Percentiles rank a stretch among this genome's conserved stretches.
These are phyloP conservation scores for Moesziomyces sp. DNA, from an alignment of 1,284 basidiomycete species.

Conservation along the genomic window DNA sequence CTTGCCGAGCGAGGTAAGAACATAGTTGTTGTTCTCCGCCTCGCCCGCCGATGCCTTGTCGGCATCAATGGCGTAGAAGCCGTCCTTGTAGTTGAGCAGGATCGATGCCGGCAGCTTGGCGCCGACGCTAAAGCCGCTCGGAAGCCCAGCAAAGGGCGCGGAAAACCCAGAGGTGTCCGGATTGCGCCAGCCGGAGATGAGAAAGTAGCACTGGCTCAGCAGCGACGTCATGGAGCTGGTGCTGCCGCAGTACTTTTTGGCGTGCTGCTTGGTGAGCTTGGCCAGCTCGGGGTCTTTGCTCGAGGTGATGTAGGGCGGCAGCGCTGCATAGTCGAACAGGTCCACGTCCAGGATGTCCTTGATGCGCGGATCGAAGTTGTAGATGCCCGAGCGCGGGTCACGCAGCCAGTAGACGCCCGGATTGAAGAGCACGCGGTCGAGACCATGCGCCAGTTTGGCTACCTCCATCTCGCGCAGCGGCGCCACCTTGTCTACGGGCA, in stretches of 20 bases:
- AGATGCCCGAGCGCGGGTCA: constrained; percentile 85
- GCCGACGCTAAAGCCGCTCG: constrained; percentile 78
- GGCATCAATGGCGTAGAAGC: constrained; percentile 82
- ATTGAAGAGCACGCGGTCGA: constrained; percentile 74
- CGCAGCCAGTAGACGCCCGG: constrained; percentile 91
- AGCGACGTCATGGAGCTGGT: constrained; percentile 91
- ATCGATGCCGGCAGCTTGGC: constrained; percentile 83
- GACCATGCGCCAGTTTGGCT: constrained; percentile 78
- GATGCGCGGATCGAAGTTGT: constrained; percentile 82
- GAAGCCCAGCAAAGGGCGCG: constrained; percentile 74
- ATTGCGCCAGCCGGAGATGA: constrained; percentile 65
- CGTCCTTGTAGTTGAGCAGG: constrained; percentile 71
- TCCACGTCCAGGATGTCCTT: constrained; percentile 80
- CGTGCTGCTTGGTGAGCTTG: constrained; percentile 74
- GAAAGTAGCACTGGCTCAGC: constrained; percentile 86
- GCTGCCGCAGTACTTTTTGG: constrained; percentile 81
- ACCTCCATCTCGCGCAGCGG: constrained; percentile 70
- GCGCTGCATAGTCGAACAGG: constrained; percentile 89
- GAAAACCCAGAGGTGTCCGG: constrained; percentile 65
- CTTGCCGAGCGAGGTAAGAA: constrained; percentile 75
- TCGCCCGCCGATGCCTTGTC: constrained; percentile 70
- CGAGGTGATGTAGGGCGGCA: constrained; percentile 82
- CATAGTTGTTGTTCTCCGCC: constrained; percentile 63
- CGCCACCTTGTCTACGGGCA: constrained; percentile 41
- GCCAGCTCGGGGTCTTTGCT: constrained; percentile 81